Percentiles rank a stretch among this genome's conserved stretches.
These are phyloP conservation scores for Pichia deserticola DNA, from an alignment of 805 yeast species.

Conservation along the genomic window DNA sequence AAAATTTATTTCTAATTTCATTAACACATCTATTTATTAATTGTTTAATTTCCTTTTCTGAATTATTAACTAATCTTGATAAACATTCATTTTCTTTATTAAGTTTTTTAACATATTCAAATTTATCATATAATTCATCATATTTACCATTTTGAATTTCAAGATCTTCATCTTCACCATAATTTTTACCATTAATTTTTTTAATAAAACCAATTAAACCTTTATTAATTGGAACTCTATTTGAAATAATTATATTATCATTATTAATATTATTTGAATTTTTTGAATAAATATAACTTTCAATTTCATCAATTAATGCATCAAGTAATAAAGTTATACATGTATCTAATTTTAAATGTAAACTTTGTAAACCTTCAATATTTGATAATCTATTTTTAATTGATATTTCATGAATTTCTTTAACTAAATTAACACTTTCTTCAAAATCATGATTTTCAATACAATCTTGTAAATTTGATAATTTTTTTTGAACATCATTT, in stretches of 20 bases:
- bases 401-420: slow-evolving; percentile 36
- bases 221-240: slow-evolving; percentile 5
- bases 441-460: slow-evolving; percentile 66
- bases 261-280: not conserved
- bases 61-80: slow-evolving; percentile 44
- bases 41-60: slow-evolving; percentile 55
- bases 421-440: slow-evolving; percentile 32
- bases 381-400: slow-evolving; percentile 50
- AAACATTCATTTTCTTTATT: slow-evolving; percentile 55
- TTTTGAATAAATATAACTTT: slow-evolving; percentile 38
- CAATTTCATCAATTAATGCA: slow-evolving; percentile 69
- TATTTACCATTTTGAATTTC: slow-evolving; percentile 16
- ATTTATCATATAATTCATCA: slow-evolving; percentile 14
- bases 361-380: slow-evolving; percentile 43
- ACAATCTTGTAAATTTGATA: slow-evolving; percentile 56
- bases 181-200: not conserved
- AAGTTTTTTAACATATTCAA: slow-evolving; percentile 33
- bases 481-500: slow-evolving; percentile 49
- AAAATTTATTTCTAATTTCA: slow-evolving; percentile 53
- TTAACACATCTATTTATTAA: slow-evolving; percentile 56
- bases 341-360: slow-evolving; percentile 43
- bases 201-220: slow-evolving; percentile 10
- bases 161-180: slow-evolving; percentile 5
- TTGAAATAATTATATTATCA: not conserved
- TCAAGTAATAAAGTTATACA: slow-evolving; percentile 61